phyloP scores from a whole-genome alignment of 2,329 filamentous ascomycete genomes.

The Endocalyx cinctus region DNA sequence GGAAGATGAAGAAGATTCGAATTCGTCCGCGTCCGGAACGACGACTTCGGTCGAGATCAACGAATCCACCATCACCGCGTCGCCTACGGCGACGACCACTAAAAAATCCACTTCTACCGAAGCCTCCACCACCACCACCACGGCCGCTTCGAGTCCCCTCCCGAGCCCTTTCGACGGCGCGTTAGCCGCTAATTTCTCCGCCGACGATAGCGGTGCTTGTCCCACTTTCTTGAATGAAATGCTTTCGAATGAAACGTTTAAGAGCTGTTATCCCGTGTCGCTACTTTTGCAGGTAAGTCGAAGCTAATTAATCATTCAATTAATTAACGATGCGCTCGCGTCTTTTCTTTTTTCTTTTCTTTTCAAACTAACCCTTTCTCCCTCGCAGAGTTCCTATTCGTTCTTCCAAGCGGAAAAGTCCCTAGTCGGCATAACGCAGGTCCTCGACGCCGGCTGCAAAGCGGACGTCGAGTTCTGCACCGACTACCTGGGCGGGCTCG shows the following conservation, averaged over 20 bases:
- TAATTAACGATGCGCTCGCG: no score
- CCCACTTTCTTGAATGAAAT: conserved; percentile 65
- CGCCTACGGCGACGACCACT: no score
- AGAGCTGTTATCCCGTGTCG: conserved; percentile 76
- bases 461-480: conserved; percentile 64
- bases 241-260: conserved; percentile 61
- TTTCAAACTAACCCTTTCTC: conserved; percentile 22
- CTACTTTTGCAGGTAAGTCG: conserved; percentile 69
- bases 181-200: conserved; percentile 58
- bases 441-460: conserved; percentile 74
- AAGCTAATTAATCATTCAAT: not conserved
- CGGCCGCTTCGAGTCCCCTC: conserved; percentile 36
- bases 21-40: conserved; percentile 2
- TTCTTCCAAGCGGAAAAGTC: conserved; percentile 80
- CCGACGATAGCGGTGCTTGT: conserved; percentile 47
- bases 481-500: conserved; percentile 58
- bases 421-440: conserved; percentile 65
- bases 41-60: conserved; percentile 29
- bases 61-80: conserved; percentile 26
- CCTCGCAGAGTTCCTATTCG: conserved; percentile 64
- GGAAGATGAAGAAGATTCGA: conserved; percentile 6
- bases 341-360: no score
- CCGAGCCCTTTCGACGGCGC: conserved; percentile 65
- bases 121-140: conserved; percentile 16
- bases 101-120: no score